Percentiles rank a stretch among this genome's conserved stretches.
Evolutionary conservation across 331 rosid species (phyloP).

Genomic region (Telfairia occidentalis): DNA sequence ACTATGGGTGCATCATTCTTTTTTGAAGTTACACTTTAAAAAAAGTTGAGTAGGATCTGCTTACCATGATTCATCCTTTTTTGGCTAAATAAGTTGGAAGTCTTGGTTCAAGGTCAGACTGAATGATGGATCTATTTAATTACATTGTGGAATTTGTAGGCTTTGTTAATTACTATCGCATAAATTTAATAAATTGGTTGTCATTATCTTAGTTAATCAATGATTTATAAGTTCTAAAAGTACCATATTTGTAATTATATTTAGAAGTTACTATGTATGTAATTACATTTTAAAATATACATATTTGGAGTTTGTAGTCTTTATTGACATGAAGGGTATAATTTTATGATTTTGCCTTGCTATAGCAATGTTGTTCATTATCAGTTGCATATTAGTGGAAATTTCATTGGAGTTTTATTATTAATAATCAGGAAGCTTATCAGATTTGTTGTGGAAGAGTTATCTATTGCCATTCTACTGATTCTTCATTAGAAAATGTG

Average conservation of each 20-base stretch:
- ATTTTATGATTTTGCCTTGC: background rate
- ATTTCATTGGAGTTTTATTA: background rate
- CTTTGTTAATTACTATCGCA: too few species aligned
- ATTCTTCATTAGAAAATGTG: background rate
- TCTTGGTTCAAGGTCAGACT: background rate
- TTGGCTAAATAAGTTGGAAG: background rate
- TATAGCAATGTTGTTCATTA: background rate
- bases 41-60: conserved; percentile 3
- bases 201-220: too few species aligned
- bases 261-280: too few species aligned
- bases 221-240: too few species aligned
- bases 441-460: background rate
- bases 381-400: background rate
- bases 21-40: background rate
- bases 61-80: background rate
- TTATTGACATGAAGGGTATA: background rate
- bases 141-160: background rate
- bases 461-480: background rate
- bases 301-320: background rate
- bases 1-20: background rate
- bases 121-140: background rate
- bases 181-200: too few species aligned
- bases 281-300: too few species aligned
- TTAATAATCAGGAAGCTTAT: background rate
- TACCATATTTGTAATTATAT: too few species aligned